Evolutionary conservation across 164 flowering plant species (phyloP), one percentile per base, ranked within the genome.

Genomic region (Nymphaea thermarum): DNA sequence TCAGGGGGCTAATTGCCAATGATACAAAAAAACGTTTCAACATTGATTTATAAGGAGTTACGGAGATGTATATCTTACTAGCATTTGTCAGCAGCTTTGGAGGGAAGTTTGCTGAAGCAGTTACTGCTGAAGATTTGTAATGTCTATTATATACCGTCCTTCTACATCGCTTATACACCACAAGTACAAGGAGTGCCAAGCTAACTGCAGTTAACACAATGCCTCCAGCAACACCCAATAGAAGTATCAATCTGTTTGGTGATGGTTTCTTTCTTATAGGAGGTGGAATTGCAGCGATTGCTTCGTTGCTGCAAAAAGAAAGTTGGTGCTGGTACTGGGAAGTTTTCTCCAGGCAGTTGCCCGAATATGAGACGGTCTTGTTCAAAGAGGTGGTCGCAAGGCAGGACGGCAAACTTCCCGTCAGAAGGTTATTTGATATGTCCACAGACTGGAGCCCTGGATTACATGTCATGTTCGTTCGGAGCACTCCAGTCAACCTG

Each of bases 251-350:
- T 25, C 80, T 82, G 72, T 71, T 68, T n/a, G 75, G 78, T 3
- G 86, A 66, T n/a, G 72, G 55, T 25, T 42, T 73, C 43, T 71
- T 64, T 69, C 78, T 64, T 7, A n/a, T 43, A 5, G 85, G 81
- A 68, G 93, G 93, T 76, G 79, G 75, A 43, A 86, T 44, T 62
- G 71, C 97, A 60, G 96, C 97, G 69, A 91, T 67, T 65, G 98
- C 96, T 67, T 80, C 83, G 18, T 80, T 78, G 10, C 80, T 77
- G 70, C 98, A 91, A 70, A 71, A 84, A 4, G 86, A 71, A 65
- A 42, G 43, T 0, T 86, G 76, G 42, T 81, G 84, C 72, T 93
- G 98, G 69, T 72, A 66, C n/a, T 67, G 83, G 7, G 77, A 57
- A 61, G 79, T 81, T 64, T 64, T 62, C 0, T 82, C 72, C 70